Evolutionary conservation across 768 basidiomycete genomes (phyloP), one percentile per base, ranked within the genome.

Genomic region (Tricholomella constricta): DNA sequence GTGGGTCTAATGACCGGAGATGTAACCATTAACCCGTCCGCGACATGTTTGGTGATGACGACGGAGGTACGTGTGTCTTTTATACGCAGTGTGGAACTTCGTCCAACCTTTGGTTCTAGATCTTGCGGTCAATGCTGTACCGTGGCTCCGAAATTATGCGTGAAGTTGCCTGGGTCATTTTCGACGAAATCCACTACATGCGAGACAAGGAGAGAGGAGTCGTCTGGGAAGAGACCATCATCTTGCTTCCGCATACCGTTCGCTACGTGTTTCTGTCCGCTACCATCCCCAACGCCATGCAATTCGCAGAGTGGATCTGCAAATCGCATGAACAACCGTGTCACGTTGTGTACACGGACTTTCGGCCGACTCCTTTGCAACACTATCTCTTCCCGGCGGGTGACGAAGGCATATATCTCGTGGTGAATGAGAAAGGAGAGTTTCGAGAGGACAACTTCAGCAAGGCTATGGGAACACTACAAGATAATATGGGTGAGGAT

Each of bases 111-210:
- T 15, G 1, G n/a, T 17, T 17, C 22, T 57, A 98, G 94, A 98
- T 99, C 85, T 70, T 99, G 46, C 86, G 97, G 17, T 98, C 95
- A 4, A 99, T 99, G 96, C 76, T 99, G 23, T 99, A 99, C 66
- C 88, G 97, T 48, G 97, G 97, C 34, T 98, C 94, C 3, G 97
- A 99, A 74, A 89, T 99, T 60, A 95, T 98, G 90, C 91, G 97
- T 51, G 97, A 99, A 76, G 96, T 99, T n/a, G 94, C 95, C 1
- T 99, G 97, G 97, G 96, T 98, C 51, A 85, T 99, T 59, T 99
- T 98, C 69, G 97, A 99, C 67, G 97, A 99, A 73, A 97, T 99
- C 56, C 97, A 99, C 67, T 99, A 98, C 73, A 99, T 98, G 97
- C 88, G 97, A 55, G 97, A 98, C 77, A 94, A 94, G 64, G 97